Evolutionary conservation across 2,329 filamentous ascomycete species (phyloP), one percentile per base, ranked within the genome.

Genomic region (Fusarium sacchari): DNA sequence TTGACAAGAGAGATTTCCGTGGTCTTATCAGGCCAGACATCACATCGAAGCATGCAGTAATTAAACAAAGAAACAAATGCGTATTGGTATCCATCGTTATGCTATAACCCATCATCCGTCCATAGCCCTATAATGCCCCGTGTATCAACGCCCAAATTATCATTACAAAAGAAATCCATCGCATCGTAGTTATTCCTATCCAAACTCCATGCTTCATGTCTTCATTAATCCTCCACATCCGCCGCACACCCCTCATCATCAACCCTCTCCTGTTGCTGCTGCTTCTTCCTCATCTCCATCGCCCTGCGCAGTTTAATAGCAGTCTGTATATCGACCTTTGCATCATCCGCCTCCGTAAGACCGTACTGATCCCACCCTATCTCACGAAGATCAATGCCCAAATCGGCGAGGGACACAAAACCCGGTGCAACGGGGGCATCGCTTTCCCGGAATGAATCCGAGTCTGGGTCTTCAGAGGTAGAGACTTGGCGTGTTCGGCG

Each of bases 271-370:
- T 22, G 55, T n/a, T 24, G 59, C 18, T 20, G 55, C 43, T 24
- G 66, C 53, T 22, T 64, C 58, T 24, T 67, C 13, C 55, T 71
- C 39, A 60, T 62, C 56, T 73, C 71, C 56, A 77, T 65, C 14
- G 74, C 78, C 30, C 69, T 76, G 5, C 68, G 67, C 8, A 78
- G 44, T 39, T 71, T 76, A 12, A 72, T 64, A 9, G 77, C 73
- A 18, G 76, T 76, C 14, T 64, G 67, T n/a, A 77, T 65, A 36
- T 78, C 71, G 24, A 73, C 70, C 42, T 76, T 76, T 6, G 71
- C 74, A 30, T 76, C 71, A 6, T 79, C 72, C 3, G 74, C 73
- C 3, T 75, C 75, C 4, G 69, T 74, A 7, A 76, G 67, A 7
- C 75, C 76, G n/a, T 77, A 77, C 32, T 70, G 67, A 36, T 73